Evolutionary conservation across 331 rosid species (phyloP).

Genomic region (Rhamnella rubrinervis): DNA sequence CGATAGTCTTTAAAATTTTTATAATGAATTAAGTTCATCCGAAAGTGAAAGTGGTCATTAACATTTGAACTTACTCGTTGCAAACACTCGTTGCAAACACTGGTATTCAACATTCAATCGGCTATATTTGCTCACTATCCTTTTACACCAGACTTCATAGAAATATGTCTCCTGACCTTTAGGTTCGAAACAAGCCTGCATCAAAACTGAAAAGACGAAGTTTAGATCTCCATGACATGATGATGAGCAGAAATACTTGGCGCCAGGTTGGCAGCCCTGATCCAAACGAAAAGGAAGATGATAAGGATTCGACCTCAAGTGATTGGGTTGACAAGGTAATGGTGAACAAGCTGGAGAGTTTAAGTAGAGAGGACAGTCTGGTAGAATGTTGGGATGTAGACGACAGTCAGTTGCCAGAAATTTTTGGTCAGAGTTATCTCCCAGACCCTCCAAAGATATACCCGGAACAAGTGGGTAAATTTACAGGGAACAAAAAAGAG

Average conservation of each 20-base stretch:
- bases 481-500: constrained; percentile 32
- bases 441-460: constrained; percentile 44
- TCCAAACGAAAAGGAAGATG: constrained; percentile 51
- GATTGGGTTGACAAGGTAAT: constrained; percentile 55
- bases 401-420: constrained; percentile 41
- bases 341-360: constrained; percentile 48
- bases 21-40: no score
- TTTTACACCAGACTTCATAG: neutral
- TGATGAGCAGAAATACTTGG: constrained; percentile 46
- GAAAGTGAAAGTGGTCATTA: no score
- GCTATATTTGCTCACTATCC: no score
- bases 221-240: constrained; percentile 69
- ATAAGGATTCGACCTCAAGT: constrained; percentile 54
- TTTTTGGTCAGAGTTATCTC: constrained; percentile 38
- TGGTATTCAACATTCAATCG: no score
- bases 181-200: constrained; percentile 42
- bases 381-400: constrained; percentile 63
- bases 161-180: constrained; percentile 1
- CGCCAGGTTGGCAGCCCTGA: constrained; percentile 20
- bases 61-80: no score
- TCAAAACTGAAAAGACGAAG: constrained; percentile 57
- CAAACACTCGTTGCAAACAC: no score
- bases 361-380: constrained; percentile 52
- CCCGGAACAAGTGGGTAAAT: constrained; percentile 27
- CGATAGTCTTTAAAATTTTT: neutral